Evolutionary conservation across 2,329 filamentous ascomycete species (phyloP).

Genomic region (Leptographium procerum): DNA sequence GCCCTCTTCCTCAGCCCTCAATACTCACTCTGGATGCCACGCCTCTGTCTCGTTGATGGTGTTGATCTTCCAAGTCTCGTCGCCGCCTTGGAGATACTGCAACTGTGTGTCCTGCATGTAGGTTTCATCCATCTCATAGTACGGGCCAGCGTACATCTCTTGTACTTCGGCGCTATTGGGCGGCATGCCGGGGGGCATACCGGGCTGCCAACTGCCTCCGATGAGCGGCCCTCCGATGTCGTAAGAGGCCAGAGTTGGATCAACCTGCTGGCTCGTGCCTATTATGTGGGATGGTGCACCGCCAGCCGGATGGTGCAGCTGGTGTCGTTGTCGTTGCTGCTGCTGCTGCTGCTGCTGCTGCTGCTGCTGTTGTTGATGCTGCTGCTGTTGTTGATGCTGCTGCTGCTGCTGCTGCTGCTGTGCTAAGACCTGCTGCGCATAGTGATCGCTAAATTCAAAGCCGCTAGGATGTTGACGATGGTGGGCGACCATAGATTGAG

Average conservation of each 20-base stretch:
- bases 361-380: conserved; percentile 3
- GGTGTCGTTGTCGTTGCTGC: conserved; percentile 1
- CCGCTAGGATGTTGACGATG: neutral
- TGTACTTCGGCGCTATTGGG: neutral
- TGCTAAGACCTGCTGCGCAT: neutral
- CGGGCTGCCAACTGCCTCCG: conserved; percentile 6
- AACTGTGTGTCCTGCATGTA: conserved; percentile 12
- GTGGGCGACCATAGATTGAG: neutral
- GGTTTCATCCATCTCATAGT: conserved; percentile 17
- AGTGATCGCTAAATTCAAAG: conserved; percentile 1
- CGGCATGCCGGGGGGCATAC: neutral
- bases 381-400: conserved; percentile 6
- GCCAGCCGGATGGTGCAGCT: neutral
- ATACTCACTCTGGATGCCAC: conserved; percentile 11
- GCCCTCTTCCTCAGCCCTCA: neutral
- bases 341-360: conserved; percentile 3
- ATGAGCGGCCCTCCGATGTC: conserved; percentile 14
- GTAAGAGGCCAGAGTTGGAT: conserved; percentile 14
- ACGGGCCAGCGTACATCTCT: conserved; percentile 14
- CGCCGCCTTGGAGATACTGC: conserved; percentile 13
- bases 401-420: conserved; percentile 2
- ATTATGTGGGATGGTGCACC: neutral
- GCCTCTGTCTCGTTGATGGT: conserved; percentile 12
- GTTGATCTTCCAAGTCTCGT: conserved; percentile 18
- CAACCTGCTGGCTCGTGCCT: conserved; percentile 17